Evolutionary conservation across 2,329 filamentous ascomycete species (phyloP).

Genomic region (Colletotrichum horii): DNA sequence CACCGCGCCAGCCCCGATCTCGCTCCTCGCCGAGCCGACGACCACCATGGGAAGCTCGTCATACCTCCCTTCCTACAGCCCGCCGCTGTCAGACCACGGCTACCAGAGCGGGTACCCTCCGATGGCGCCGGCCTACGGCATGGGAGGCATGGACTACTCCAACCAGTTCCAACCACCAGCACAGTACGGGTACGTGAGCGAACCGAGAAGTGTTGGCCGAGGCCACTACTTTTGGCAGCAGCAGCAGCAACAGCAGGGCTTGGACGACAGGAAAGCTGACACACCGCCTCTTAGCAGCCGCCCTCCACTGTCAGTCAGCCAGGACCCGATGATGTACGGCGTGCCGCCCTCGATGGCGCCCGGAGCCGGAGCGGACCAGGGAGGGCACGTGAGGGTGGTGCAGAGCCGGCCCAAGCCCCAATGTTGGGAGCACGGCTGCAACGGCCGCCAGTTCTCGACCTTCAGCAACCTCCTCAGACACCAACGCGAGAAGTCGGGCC

Average conservation of each 20-base stretch:
- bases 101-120: conserved; percentile 35
- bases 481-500: conserved; percentile 92
- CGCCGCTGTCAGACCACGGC: conserved; percentile 49
- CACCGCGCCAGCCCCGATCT: conserved; percentile 54
- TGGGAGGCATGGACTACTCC: conserved; percentile 49
- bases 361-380: conserved; percentile 32
- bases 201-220: not conserved
- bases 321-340: conserved; percentile 51
- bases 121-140: conserved; percentile 44
- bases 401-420: conserved; percentile 88
- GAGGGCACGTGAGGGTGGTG: conserved; percentile 68
- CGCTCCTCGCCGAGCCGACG: conserved; percentile 55
- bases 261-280: not conserved
- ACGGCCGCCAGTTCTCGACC: conserved; percentile 92
- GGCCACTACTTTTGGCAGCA: not conserved
- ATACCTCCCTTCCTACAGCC: conserved; percentile 57
- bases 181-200: conserved; percentile 44
- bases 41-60: conserved; percentile 45
- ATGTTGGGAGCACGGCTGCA: conserved; percentile 97
- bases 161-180: conserved; percentile 35
- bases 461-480: conserved; percentile 94
- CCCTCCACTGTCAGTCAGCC: conserved; percentile 40
- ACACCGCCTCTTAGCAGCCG: conserved; percentile 35
- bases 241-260: not conserved
- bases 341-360: conserved; percentile 42